Evolutionary conservation across 2,329 filamentous ascomycete species (phyloP).

Genomic region (Clonostachys rosea): DNA sequence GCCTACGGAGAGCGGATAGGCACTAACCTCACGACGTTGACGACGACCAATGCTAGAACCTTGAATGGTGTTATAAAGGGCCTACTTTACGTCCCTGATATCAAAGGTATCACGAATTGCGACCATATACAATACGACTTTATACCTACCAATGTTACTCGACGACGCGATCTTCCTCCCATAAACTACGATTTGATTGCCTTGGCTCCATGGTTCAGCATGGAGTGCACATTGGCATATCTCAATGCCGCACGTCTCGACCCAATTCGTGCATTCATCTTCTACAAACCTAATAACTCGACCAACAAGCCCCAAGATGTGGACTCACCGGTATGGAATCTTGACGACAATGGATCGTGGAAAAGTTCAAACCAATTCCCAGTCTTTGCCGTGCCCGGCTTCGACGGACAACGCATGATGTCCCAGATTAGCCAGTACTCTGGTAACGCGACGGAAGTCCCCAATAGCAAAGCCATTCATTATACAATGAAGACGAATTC

Average conservation of each 20-base stretch:
- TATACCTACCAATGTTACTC: conserved; percentile 72
- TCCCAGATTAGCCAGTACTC: conserved; percentile 71
- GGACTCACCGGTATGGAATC: conserved; percentile 63
- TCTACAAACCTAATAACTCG: conserved; percentile 54
- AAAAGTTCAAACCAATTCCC: conserved; percentile 67
- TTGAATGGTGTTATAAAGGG: conserved; percentile 64
- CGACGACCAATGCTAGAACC: conserved; percentile 57
- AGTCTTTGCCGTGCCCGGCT: conserved; percentile 74
- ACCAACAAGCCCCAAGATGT: conserved; percentile 60
- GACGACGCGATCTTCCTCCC: conserved; percentile 61
- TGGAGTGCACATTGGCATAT: conserved; percentile 69
- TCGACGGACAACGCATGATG: conserved; percentile 65
- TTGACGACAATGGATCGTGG: conserved; percentile 70
- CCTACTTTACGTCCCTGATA: conserved; percentile 78
- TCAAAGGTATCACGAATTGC: conserved; percentile 57
- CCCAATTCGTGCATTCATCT: conserved; percentile 58
- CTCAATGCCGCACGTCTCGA: conserved; percentile 56
- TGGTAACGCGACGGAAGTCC: conserved; percentile 62
- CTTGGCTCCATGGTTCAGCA: conserved; percentile 80
- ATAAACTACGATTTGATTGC: conserved; percentile 73
- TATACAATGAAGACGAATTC: conserved; percentile 48
- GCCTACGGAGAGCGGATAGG: conserved; percentile 46
- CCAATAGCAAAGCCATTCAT: conserved; percentile 52
- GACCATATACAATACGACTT: conserved; percentile 56
- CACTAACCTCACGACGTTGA: conserved; percentile 70